phyloP scores from a whole-genome alignment of 2,329 filamentous ascomycete species.

The Elsinoe batatas region DNA sequence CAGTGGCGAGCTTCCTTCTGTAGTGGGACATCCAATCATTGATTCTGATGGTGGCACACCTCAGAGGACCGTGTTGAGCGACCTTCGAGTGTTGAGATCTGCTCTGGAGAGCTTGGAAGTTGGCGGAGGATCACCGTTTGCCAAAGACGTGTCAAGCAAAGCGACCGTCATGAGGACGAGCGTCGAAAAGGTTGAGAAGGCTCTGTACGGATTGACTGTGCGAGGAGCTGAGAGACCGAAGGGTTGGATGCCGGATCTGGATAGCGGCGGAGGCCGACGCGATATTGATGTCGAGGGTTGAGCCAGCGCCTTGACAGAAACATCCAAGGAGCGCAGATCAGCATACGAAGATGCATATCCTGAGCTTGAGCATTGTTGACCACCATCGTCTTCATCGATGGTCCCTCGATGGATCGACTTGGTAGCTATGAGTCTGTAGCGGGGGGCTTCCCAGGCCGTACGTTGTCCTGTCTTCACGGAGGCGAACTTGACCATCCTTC shows the following conservation, averaged over 20 bases:
- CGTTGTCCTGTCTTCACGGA: no score
- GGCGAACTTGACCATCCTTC: no score
- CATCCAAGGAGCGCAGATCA: no score
- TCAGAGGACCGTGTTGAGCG: constrained; percentile 58
- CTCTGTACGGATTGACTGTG: constrained; percentile 79
- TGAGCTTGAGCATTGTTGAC: no score
- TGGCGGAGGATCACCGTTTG: constrained; percentile 42
- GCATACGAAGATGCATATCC: no score
- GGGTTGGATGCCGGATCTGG: constrained; percentile 80
- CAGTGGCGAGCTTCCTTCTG: constrained; percentile 44
- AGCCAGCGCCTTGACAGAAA: not conserved
- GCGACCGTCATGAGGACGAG: constrained; percentile 76
- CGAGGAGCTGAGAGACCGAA: constrained; percentile 79
- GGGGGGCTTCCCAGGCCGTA: no score
- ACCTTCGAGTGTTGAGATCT: constrained; percentile 69
- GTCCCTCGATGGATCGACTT: no score
- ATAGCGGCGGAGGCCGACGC: constrained; percentile 28
- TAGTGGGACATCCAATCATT: constrained; percentile 25
- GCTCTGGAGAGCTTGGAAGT: constrained; percentile 64
- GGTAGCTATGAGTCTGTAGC: no score
- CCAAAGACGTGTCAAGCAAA: constrained; percentile 63
- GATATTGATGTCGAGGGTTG: constrained; percentile 34
- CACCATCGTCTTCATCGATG: no score
- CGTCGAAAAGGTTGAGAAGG: constrained; percentile 86
- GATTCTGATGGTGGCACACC: constrained; percentile 24